Conservation (phyloP, 1,139 yeast genomes). For the Sugiyamaella grinbergsii region DNA sequence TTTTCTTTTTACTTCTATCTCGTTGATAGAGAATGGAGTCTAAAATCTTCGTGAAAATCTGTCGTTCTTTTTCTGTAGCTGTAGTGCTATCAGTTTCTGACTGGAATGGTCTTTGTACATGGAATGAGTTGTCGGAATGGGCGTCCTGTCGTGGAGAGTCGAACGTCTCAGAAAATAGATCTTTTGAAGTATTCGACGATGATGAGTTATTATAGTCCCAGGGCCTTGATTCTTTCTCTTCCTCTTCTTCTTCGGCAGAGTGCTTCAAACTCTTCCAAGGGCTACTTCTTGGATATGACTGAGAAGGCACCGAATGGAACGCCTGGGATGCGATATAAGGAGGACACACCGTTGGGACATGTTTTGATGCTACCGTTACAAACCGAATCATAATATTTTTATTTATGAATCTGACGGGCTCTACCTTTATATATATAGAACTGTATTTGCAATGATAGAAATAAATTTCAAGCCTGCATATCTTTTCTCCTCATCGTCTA, state of each 20-base stretch:
- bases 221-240: slow-evolving; percentile 1
- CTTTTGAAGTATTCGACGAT: neutral
- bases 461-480: neutral
- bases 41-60: slow-evolving; percentile 33
- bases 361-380: neutral
- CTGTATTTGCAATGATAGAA: no score
- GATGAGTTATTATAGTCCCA: slow-evolving; percentile 6
- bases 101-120: slow-evolving; percentile 22
- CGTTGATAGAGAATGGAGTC: slow-evolving; percentile 32
- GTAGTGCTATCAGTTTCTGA: slow-evolving; percentile 17
- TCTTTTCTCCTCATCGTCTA: no score
- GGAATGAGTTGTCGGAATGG: slow-evolving; percentile 15
- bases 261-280: slow-evolving; percentile 10
- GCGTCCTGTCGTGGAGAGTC: slow-evolving; percentile 1
- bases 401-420: no score
- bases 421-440: no score
- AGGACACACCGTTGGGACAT: neutral
- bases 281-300: neutral
- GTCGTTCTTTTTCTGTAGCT: slow-evolving; percentile 33
- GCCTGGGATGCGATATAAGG: neutral
- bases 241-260: slow-evolving; percentile 4
- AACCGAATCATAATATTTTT: neutral
- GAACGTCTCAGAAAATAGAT: slow-evolving; percentile 2
- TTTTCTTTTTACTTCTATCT: slow-evolving; percentile 4
- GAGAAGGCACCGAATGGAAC: slow-evolving; percentile 2